Evolutionary conservation across 495 filamentous ascomycete species (phyloP), one percentile per base, ranked within the genome.

Genomic region (Bacidia gigantensis): DNA sequence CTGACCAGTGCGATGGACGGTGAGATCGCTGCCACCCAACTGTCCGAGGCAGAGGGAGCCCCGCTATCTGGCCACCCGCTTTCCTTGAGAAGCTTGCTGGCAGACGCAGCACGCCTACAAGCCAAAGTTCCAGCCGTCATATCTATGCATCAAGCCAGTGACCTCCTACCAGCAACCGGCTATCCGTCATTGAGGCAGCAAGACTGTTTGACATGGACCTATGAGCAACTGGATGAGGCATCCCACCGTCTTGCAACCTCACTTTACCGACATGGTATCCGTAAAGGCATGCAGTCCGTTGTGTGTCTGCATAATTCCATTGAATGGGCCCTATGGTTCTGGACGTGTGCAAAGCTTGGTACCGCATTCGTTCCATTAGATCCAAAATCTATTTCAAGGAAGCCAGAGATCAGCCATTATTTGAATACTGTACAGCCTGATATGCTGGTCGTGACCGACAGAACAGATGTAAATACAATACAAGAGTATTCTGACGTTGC

Each of bases 321-420:
- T 10, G 62, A 69, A 55, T 67, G 61, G 61, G 60, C 58, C 18
- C 47, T 69, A 18, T 49, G 61, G 2, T 61, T 67, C 50, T 65
- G 60, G 60, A 59, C 65, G n/a, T 35, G 57, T 11, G 58, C 57
- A 17, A 60, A 51, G 42, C 58, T 68, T n/a, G 59, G 60, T 3
- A 52, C 53, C 23, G 49, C 56, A 3, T 63, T 65, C 41, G 60
- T 60, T 10, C 65, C 65, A 17, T 51, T 69, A 11, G 63, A 67
- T 50, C 58, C 60, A 14, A 55, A 62, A 11, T 39, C 54, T 20
- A 35, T 64, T 11, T 17, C 29, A 25, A 46, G 54, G 7, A 23
- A 44, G 18, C 49, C 52, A 24, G 61, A 66, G 35, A 53, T 51
- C 2, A 11, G 39, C 3, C 55, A 58, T 44, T 45, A 63, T n/a